Percentiles rank a stretch among this genome's conserved stretches.
Conservation (phyloP, 108 stramenopile genomes). For the Cyclotella choctawhatcheeana region DNA sequence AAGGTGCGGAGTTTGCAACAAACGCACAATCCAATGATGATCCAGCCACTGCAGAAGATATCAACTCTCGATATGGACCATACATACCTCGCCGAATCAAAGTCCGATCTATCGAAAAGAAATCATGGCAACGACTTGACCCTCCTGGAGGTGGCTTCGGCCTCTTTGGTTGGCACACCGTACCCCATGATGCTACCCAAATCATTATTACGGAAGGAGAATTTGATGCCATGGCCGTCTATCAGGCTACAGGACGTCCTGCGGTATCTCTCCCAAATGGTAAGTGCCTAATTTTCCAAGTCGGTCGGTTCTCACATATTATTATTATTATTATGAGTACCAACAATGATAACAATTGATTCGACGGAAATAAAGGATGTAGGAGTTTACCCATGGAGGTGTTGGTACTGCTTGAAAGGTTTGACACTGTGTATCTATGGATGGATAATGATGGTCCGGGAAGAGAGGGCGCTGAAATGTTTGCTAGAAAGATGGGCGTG, state of each 20-base stretch:
- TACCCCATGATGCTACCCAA: slow-evolving; percentile 70
- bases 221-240: slow-evolving; percentile 98
- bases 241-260: slow-evolving; percentile 88
- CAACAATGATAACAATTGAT: too few species aligned
- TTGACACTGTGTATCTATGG: slow-evolving; percentile 93
- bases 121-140: slow-evolving; percentile 80
- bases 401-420: slow-evolving; percentile 90
- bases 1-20: not conserved
- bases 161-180: slow-evolving; percentile 95
- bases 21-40: not conserved
- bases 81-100: slow-evolving; percentile 84
- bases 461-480: slow-evolving; percentile 85
- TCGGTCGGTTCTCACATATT: too few species aligned
- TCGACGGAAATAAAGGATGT: too few species aligned
- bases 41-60: slow-evolving; percentile 4
- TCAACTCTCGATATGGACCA: slow-evolving; percentile 35
- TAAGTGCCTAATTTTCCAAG: too few species aligned
- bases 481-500: slow-evolving; percentile 90
- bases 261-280: slow-evolving; percentile 94
- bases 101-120: slow-evolving; percentile 80
- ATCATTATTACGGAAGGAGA: slow-evolving; percentile 97
- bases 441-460: slow-evolving; percentile 96
- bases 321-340: too few species aligned
- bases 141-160: slow-evolving; percentile 94
- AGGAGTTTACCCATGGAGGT: slow-evolving; percentile 87